Evolutionary conservation across 352 stramenopile genomes (phyloP), one percentile per base, ranked within the genome.

Genomic region (Phytophthora pisi): DNA sequence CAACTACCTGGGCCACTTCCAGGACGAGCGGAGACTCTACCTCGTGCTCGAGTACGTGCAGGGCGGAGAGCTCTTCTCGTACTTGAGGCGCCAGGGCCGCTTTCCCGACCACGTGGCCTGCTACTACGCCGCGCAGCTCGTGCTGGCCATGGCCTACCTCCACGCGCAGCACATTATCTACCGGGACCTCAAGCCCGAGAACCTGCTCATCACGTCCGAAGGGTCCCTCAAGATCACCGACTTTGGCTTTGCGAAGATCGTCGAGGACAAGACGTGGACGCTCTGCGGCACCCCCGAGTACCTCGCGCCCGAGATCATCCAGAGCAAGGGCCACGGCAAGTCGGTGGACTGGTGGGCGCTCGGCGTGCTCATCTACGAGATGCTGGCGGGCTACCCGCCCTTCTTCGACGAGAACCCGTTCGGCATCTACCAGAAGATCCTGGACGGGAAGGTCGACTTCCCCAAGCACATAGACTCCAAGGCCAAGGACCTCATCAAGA

Each of bases 321-420:
- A 95, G 67, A 95, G 85, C 71, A 92, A 92, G 69, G 92, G 92
- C 11, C 90, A 98, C 57, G 91, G 90, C 54, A 93, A 95, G 69
- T 91, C 80, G 9, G 92, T 97, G 50, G 92, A 98, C 68, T 98
- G 90, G 90, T 98, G 92, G 92, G 89, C 88, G 7, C 79, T 97
- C 8, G 92, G 92, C 3, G 85, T 98, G 20, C 81, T 98, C 24
- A 91, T 98, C 61, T 97, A 95, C 71, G 92, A 97, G 68, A 97
- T 98, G 91, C 77, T 97, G 9, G 92, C 85, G 0, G 92, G 92
- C 2, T 92, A 92, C 54, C 89, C 92, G 31, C 91, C 92, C 3
- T 98, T 97, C 58, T 97, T 96, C 64, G 93, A 97, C 76, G 90
- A 97, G 42, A 97, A 96, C 57, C 88, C 90, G 42, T 97, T 98